These are phyloP conservation scores for Yarrowia keelungensis DNA, from an alignment of 805 yeast genomes.

Conservation along the genomic window DNA sequence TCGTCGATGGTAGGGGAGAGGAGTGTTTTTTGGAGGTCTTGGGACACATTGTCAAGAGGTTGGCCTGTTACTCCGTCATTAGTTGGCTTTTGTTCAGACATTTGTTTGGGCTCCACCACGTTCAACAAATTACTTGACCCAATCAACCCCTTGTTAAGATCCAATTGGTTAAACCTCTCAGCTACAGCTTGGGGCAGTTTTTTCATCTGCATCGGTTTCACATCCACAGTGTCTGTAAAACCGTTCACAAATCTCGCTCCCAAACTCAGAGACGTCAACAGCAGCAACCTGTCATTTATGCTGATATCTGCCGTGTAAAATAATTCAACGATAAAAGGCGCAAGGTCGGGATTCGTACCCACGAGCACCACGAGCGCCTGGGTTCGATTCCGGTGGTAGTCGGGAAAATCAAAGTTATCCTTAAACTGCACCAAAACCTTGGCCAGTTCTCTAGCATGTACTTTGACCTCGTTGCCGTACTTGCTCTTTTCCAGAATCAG, in stretches of 20 bases:
- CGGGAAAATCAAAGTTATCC: constrained; percentile 62
- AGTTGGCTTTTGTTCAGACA: too few relatives aligned
- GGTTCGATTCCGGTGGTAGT: constrained; percentile 72
- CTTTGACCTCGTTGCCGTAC: constrained; percentile 66
- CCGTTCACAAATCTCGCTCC: constrained; percentile 79
- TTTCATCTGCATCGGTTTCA: constrained; percentile 51
- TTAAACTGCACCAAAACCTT: constrained; percentile 59
- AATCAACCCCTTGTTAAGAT: not conserved
- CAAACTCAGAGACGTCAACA: constrained; percentile 71
- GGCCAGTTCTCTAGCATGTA: constrained; percentile 63
- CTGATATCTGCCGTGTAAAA: constrained; percentile 79
- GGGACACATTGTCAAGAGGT: constrained; percentile 40
- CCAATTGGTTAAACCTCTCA: constrained; percentile 48
- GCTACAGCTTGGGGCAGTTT: constrained; percentile 59
- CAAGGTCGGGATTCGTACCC: constrained; percentile 59
- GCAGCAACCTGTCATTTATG: constrained; percentile 73
- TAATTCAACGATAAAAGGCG: constrained; percentile 52
- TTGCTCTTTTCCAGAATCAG: constrained; percentile 69
- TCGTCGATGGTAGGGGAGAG: constrained; percentile 43
- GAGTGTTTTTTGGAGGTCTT: constrained; percentile 44
- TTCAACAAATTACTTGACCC: constrained; percentile 32
- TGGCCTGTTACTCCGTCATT: not conserved
- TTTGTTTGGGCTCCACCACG: not conserved
- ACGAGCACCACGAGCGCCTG: constrained; percentile 69
- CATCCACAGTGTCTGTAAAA: constrained; percentile 50